Evolutionary conservation across 257 asterid genomes (phyloP).

Genomic region (Solanum piurae): DNA sequence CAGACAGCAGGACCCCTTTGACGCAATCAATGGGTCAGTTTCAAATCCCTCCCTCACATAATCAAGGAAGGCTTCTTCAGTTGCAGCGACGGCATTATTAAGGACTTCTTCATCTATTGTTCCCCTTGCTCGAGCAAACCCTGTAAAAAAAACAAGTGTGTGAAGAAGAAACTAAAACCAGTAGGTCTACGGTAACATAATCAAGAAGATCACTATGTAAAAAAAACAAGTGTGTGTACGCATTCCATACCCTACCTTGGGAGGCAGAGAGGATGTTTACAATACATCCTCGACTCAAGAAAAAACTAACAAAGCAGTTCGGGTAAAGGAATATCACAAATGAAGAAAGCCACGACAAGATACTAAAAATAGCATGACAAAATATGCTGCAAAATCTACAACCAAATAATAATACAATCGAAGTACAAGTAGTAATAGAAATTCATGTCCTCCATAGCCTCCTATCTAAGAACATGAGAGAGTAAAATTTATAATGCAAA

Average conservation of each 20-base stretch:
- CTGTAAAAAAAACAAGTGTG: slow-evolving; percentile 19
- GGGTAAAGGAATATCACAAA: not conserved
- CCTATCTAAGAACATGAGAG: not conserved
- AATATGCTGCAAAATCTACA: not conserved
- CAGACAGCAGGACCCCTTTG: slow-evolving; percentile 70
- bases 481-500: not conserved
- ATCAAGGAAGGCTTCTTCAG: slow-evolving; percentile 52
- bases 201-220: not conserved
- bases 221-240: too few species aligned
- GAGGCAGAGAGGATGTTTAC: not conserved
- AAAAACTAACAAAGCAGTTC: not conserved
- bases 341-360: not conserved
- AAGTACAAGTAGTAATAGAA: too few species aligned
- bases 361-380: not conserved
- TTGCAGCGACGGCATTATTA: slow-evolving; percentile 39
- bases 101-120: slow-evolving; percentile 42
- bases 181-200: not conserved
- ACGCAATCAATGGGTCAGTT: slow-evolving; percentile 36
- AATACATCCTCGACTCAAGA: not conserved
- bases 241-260: too few species aligned
- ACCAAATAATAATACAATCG: not conserved
- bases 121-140: slow-evolving; percentile 45
- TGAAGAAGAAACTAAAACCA: not conserved
- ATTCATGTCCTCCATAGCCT: too few species aligned
- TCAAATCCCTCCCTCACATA: slow-evolving; percentile 36